Evolutionary conservation across 2,329 filamentous ascomycete genomes (phyloP).

Genomic region (Aspergillus fischeri): DNA sequence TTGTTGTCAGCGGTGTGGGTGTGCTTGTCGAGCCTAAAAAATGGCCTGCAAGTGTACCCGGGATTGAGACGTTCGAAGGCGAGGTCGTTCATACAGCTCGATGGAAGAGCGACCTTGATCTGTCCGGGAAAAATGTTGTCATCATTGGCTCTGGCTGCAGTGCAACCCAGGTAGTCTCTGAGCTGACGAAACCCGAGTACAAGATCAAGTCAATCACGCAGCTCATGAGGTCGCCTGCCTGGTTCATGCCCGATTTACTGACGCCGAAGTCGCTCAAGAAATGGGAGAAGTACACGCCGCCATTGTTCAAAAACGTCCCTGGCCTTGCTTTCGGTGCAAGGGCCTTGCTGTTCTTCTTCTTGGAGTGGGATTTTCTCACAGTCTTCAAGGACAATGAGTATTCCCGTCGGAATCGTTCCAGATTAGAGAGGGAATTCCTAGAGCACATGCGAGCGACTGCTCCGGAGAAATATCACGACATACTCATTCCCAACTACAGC

Average conservation of each 20-base stretch:
- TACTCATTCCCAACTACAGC: slow-evolving; percentile 14
- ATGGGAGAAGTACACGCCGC: neutral
- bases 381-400: slow-evolving; percentile 21
- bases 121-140: slow-evolving; percentile 23
- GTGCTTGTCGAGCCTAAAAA: slow-evolving; percentile 53
- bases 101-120: slow-evolving; percentile 23
- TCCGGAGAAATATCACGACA: slow-evolving; percentile 16
- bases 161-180: slow-evolving; percentile 28
- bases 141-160: slow-evolving; percentile 33
- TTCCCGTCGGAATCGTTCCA: slow-evolving; percentile 11
- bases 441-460: slow-evolving; percentile 17
- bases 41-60: slow-evolving; percentile 45
- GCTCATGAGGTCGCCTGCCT: slow-evolving; percentile 9
- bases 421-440: slow-evolving; percentile 9
- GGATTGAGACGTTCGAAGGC: slow-evolving; percentile 26
- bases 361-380: neutral
- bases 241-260: neutral
- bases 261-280: neutral
- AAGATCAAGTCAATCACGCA: slow-evolving; percentile 28
- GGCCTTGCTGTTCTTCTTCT: neutral
- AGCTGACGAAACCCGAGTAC: slow-evolving; percentile 14
- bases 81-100: slow-evolving; percentile 26
- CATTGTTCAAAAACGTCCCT: neutral
- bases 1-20: slow-evolving; percentile 54
- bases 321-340: neutral